Evolutionary conservation across 2,329 filamentous ascomycete genomes (phyloP), one percentile per base, ranked within the genome.

Genomic region (Penicillium polonicum): DNA sequence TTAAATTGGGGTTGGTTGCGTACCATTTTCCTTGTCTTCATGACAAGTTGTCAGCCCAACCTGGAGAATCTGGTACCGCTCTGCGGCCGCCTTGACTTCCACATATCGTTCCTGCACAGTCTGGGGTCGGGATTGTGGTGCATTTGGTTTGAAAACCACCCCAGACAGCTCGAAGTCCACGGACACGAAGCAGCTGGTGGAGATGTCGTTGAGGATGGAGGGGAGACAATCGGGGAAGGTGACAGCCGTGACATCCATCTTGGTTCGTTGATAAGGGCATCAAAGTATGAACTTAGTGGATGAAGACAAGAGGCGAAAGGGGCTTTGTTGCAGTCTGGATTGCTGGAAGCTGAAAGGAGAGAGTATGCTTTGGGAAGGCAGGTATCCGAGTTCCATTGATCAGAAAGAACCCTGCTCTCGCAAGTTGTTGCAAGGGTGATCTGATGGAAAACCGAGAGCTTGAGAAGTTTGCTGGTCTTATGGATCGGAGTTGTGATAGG

Each of bases 141-240:
- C 68, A 15, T 67, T 65, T 44, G 75, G 73, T 25, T 78, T 79
- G 13, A 71, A 71, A 3, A 79, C 77, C 23, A 89, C 85, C 2
- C 87, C 87, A 15, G 86, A 88, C 45, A 89, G 81, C 70, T 89
- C 87, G 13, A 88, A 77, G 67, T 89, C 87, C 57, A 89, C 78
- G 3, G 85, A 78, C 13, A 89, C 82, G 64, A 88, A 88, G 59
- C 80, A 79, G 35, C 85, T 82, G 55, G 82, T 77, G 27, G 83
- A 80, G 55, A 89, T 80, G 56, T 83, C 77, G 58, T 81, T 76
- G 21, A 89, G 72, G 36, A 89, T 80, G 39, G 78, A 78, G 3
- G 86, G 77, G 7, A 88, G 74, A 29, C 80, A 73, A 31, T 75
- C 70, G 29, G 75, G 72, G 67, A 85, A 86, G 48, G 79, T 76